Evolutionary conservation across 371 early-diverging fungal genomes (phyloP).

Genomic region (Mortierella sp.): DNA sequence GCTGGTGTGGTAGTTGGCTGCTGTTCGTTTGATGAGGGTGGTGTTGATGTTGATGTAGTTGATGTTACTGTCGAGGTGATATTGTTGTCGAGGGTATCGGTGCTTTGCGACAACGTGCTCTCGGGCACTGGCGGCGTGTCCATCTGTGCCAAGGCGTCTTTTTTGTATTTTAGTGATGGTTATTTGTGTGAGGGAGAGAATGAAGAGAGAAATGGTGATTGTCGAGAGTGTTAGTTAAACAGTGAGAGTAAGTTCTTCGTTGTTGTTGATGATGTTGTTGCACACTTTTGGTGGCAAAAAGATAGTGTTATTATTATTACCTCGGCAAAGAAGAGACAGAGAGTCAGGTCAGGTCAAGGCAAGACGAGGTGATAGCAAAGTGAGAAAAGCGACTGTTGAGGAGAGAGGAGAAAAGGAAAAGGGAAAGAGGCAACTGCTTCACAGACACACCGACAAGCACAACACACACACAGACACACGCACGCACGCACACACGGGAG

Average conservation of each 20-base stretch:
- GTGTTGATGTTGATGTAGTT: neutral
- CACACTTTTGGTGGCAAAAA: neutral
- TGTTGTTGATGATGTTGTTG: neutral
- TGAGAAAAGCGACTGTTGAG: neutral
- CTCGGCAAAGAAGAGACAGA: neutral
- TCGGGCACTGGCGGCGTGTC: slow-evolving; percentile 18
- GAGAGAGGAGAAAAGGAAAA: neutral
- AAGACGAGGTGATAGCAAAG: neutral
- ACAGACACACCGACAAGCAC: neutral
- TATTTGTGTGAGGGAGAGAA: neutral
- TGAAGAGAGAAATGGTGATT: too few species aligned
- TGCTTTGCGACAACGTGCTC: slow-evolving; percentile 29
- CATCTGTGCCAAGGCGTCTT: slow-evolving; percentile 1
- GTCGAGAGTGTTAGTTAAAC: too few species aligned
- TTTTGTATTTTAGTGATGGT: neutral
- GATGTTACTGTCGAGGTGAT: neutral
- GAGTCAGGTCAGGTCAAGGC: neutral
- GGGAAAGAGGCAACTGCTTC: neutral
- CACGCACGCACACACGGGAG: neutral
- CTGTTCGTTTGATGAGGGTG: neutral
- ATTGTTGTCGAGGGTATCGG: slow-evolving; percentile 12
- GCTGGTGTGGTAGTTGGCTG: neutral
- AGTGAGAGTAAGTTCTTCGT: too few species aligned
- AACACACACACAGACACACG: neutral
- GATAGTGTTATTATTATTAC: neutral